Percentiles rank a stretch among this genome's conserved stretches.
Conservation (phyloP, 1,284 basidiomycete species). For the Heterobasidion occidentale region DNA sequence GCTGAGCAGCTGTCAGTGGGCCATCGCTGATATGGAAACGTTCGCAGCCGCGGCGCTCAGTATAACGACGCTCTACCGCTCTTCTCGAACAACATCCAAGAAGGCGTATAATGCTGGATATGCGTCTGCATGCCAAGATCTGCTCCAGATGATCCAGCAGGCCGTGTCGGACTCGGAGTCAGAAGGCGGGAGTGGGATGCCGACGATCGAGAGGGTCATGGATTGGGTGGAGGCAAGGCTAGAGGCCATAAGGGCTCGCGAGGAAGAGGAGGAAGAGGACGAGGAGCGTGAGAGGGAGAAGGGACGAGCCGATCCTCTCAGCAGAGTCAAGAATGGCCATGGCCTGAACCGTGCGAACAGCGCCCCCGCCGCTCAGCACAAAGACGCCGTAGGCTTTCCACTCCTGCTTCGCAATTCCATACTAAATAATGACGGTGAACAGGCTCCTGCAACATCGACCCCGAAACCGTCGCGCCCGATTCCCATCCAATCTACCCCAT, state of each 20-base stretch:
- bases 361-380: constrained; percentile 14
- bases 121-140: constrained; percentile 65
- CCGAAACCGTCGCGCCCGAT: constrained; percentile 10
- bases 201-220: constrained; percentile 70
- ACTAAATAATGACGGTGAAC: neutral
- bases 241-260: constrained; percentile 59
- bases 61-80: constrained; percentile 75
- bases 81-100: constrained; percentile 65
- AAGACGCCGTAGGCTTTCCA: constrained; percentile 8
- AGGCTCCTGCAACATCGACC: neutral
- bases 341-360: constrained; percentile 9
- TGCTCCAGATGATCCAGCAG: constrained; percentile 73
- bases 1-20: neutral
- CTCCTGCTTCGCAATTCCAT: neutral
- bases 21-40: neutral
- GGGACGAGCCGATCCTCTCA: constrained; percentile 17
- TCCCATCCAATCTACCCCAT: constrained; percentile 15
- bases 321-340: constrained; percentile 13
- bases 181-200: constrained; percentile 34
- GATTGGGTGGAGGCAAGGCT: constrained; percentile 60
- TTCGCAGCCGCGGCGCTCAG: constrained; percentile 64
- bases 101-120: constrained; percentile 73
- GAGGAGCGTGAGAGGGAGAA: constrained; percentile 53
- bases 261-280: constrained; percentile 75
- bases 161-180: constrained; percentile 53